Conservation (phyloP, 2,329 filamentous ascomycete species). For the Penicillium sp. region DNA sequence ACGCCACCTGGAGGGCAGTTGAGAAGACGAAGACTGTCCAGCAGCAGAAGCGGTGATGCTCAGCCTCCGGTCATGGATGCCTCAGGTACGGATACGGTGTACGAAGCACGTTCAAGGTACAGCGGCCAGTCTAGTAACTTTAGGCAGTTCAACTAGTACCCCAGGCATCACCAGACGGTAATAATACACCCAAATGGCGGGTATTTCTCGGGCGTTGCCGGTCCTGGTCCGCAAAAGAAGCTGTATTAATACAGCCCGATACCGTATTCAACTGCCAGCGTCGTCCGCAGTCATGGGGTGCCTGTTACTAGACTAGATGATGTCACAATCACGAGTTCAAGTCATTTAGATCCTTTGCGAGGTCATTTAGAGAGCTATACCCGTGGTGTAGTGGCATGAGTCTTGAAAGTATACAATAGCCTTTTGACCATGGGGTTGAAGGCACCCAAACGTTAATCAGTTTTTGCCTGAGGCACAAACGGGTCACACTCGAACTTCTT, state of each 20-base stretch:
- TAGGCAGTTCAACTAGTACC: not conserved
- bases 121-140: not conserved
- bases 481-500: not conserved
- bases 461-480: constrained; percentile 6
- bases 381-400: not conserved
- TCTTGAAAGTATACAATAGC: not conserved
- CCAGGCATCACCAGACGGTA: not conserved
- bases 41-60: constrained; percentile 19
- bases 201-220: not conserved
- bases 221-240: too few relatives aligned
- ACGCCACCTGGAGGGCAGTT: constrained; percentile 2
- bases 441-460: not conserved
- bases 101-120: constrained; percentile 1
- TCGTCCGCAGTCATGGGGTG: constrained; percentile 5
- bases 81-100: constrained; percentile 9
- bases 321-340: constrained; percentile 7
- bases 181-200: not conserved
- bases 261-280: not conserved
- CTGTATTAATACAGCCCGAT: not conserved
- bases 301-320: not conserved
- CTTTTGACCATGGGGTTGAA: not conserved
- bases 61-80: constrained; percentile 15
- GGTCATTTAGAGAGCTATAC: not conserved
- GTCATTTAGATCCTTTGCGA: not conserved
- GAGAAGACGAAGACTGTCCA: constrained; percentile 17